A percentile compares a stretch with the other conserved stretches of the same genome.
phyloP scores from a whole-genome alignment of 352 stramenopile genomes.

The Pythium aquatile region DNA sequence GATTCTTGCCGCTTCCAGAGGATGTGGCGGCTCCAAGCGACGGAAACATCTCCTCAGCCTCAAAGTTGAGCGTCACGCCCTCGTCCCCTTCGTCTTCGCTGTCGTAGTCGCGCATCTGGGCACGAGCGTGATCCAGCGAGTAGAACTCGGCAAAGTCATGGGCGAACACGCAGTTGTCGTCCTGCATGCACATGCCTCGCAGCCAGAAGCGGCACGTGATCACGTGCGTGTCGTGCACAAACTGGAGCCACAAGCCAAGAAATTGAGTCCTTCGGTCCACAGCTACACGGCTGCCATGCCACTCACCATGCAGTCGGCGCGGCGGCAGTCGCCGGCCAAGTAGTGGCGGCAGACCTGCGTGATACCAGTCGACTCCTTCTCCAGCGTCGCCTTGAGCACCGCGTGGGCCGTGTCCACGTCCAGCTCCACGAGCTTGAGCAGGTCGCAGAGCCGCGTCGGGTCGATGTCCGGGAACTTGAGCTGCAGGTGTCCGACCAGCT shows the following conservation, averaged over 20 bases:
- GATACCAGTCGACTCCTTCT: conserved; percentile 63
- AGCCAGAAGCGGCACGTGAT: conserved; percentile 88
- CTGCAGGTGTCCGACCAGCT: conserved; percentile 80
- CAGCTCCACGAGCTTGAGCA: conserved; percentile 71
- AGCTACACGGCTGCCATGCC: neutral
- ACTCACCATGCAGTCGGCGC: conserved; percentile 81
- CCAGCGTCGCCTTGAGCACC: conserved; percentile 72
- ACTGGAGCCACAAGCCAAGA: conserved; percentile 37
- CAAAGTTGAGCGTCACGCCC: conserved; percentile 45
- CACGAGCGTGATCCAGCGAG: conserved; percentile 44
- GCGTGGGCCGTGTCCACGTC: conserved; percentile 75
- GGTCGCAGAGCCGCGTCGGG: conserved; percentile 64
- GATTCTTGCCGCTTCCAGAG: neutral
- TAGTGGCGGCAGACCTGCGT: conserved; percentile 84
- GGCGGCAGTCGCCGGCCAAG: conserved; percentile 73
- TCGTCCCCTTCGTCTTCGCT: conserved; percentile 69
- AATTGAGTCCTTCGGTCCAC: neutral
- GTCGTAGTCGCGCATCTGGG: conserved; percentile 58
- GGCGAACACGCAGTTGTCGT: conserved; percentile 76
- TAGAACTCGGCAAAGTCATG: conserved; percentile 82
- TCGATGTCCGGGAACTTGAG: conserved; percentile 84
- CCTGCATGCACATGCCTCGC: conserved; percentile 74
- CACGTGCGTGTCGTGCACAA: conserved; percentile 79
- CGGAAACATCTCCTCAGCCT: conserved; percentile 79
- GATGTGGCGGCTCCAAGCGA: conserved; percentile 34